Evolutionary conservation across 768 basidiomycete species (phyloP).

Genomic region (Auricularia cornea): DNA sequence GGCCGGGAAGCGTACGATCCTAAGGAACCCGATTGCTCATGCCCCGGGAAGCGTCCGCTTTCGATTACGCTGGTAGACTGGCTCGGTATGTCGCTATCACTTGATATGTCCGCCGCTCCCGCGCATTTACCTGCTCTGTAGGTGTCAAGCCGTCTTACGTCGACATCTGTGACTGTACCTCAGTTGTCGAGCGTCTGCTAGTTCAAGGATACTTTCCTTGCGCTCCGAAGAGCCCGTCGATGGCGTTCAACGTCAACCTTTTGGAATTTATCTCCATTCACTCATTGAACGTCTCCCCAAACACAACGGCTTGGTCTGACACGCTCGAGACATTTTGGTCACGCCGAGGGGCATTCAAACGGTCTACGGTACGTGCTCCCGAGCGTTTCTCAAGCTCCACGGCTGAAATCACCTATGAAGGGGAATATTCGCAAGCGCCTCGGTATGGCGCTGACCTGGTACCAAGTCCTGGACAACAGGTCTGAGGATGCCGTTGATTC

Average conservation of each 20-base stretch:
- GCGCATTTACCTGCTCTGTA: too few relatives aligned
- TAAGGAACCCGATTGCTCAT: too few relatives aligned
- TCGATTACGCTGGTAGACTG: too few relatives aligned
- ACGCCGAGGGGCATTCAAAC: not conserved
- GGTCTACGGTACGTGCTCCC: too few relatives aligned
- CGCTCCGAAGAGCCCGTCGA: not conserved
- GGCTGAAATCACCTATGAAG: too few relatives aligned
- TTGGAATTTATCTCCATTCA: not conserved
- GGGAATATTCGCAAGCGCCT: not conserved
- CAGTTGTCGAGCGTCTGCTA: not conserved
- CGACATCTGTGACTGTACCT: not conserved
- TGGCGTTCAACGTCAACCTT: not conserved
- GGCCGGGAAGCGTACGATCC: too few relatives aligned
- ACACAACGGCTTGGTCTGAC: not conserved
- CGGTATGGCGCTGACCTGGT: not conserved
- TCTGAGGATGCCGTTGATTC: not conserved
- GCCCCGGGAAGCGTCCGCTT: too few relatives aligned
- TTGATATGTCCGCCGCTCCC: too few relatives aligned
- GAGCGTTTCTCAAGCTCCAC: too few relatives aligned
- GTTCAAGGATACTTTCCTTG: constrained; percentile 1
- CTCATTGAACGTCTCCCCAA: not conserved
- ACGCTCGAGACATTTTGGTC: not conserved
- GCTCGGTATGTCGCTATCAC: too few relatives aligned
- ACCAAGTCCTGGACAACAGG: not conserved
- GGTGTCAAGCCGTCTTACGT: too few relatives aligned